phyloP scores from a whole-genome alignment of 2,329 filamentous ascomycete species.

The Claviceps pazoutovae region DNA sequence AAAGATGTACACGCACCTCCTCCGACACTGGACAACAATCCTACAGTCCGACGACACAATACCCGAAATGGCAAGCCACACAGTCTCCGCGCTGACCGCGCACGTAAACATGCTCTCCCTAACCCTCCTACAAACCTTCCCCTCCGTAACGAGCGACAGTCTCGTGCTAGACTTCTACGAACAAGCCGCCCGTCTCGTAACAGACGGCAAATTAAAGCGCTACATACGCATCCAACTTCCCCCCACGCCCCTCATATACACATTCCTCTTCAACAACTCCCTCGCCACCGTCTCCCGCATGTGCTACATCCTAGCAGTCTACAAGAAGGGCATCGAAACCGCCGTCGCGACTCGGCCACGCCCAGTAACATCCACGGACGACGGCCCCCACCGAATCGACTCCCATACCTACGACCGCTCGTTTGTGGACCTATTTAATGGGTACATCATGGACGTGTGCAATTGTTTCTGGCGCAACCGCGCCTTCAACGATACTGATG shows the following conservation, averaged over 20 bases:
- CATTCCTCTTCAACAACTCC: constrained; percentile 52
- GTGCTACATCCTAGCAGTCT: constrained; percentile 53
- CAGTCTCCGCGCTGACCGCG: constrained; percentile 28
- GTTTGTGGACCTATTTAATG: constrained; percentile 61
- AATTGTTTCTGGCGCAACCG: constrained; percentile 69
- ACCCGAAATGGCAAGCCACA: constrained; percentile 21
- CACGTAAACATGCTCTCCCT: constrained; percentile 43
- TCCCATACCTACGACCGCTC: constrained; percentile 37
- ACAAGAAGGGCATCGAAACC: constrained; percentile 61
- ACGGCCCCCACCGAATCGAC: constrained; percentile 15
- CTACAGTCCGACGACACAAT: constrained; percentile 27
- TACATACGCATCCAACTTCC: constrained; percentile 56
- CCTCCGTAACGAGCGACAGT: constrained; percentile 31
- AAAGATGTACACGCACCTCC: constrained; percentile 50
- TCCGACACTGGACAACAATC: constrained; percentile 43
- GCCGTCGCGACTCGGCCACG: constrained; percentile 31
- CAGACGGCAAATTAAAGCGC: constrained; percentile 33
- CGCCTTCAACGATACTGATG: constrained; percentile 52
- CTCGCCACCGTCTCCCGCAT: constrained; percentile 52
- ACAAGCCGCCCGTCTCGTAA: constrained; percentile 41
- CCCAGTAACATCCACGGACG: constrained; percentile 8
- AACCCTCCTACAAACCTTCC: constrained; percentile 42
- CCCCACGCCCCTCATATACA: constrained; percentile 53
- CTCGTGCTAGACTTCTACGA: constrained; percentile 59
- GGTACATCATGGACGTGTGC: constrained; percentile 75